A percentile compares a stretch with the other conserved stretches of the same genome.
phyloP scores from a whole-genome alignment of 139 green algal species.

The Limnomonas spitsbergensis region DNA sequence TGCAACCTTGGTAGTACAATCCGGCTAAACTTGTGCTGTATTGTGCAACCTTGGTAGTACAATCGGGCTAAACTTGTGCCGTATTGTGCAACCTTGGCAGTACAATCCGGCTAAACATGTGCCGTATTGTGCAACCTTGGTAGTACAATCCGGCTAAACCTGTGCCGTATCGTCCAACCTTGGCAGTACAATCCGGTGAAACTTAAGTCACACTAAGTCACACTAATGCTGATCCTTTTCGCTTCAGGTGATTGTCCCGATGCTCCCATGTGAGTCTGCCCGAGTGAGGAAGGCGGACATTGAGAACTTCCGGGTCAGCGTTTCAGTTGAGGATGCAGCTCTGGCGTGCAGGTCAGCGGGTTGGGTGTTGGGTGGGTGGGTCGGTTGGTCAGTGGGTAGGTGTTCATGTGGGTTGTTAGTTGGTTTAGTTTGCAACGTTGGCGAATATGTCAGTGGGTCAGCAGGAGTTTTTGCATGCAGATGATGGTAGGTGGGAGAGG shows the following conservation, averaged over 20 bases:
- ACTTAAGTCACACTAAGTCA: not conserved
- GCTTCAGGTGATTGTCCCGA: not conserved
- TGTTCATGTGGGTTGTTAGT: not conserved
- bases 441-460: not conserved
- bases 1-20: too few species aligned
- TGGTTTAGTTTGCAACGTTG: not conserved
- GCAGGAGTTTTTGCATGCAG: conserved; percentile 1
- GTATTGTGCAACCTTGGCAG: too few species aligned
- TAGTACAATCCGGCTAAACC: too few species aligned
- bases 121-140: too few species aligned
- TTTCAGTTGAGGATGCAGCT: not conserved
- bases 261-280: not conserved
- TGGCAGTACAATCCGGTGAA: too few species aligned
- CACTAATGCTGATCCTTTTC: not conserved
- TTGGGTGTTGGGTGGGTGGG: not conserved
- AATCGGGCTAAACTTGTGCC: too few species aligned
- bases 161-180: too few species aligned
- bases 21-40: too few species aligned
- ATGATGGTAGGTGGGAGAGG: too few species aligned
- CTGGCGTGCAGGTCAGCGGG: not conserved
- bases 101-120: too few species aligned
- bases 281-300: not conserved
- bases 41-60: too few species aligned
- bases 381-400: too few species aligned
- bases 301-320: not conserved